A percentile compares a stretch with the other conserved stretches of the same genome.
These are phyloP conservation scores for Scenedesmus sp. DNA, from an alignment of 163 green algal genomes.

Conservation along the genomic window DNA sequence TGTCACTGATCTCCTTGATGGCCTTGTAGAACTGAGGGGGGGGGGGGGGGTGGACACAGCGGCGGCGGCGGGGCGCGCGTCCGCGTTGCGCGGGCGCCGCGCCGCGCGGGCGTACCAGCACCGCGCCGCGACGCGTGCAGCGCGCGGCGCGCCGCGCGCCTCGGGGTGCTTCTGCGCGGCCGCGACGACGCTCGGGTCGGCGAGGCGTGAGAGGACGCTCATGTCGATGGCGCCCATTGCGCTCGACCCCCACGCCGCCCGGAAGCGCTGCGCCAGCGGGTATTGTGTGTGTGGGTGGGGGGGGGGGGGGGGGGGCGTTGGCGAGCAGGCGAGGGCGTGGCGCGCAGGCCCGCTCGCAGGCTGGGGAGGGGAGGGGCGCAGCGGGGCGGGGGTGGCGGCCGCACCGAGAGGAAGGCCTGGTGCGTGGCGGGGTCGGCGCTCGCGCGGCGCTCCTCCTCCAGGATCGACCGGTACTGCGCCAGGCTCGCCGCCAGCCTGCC, in stretches of 20 bases:
- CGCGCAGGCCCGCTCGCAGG: no score
- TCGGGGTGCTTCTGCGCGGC: constrained; percentile 53
- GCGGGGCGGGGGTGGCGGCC: no score
- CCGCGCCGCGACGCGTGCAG: no score
- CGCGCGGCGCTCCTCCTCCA: constrained; percentile 50
- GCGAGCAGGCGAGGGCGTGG: no score
- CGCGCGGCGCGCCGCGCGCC: constrained; percentile 18
- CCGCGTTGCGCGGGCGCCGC: no score
- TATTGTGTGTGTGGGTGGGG: no score
- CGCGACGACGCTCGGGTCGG: constrained; percentile 46
- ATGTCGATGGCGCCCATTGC: constrained; percentile 55
- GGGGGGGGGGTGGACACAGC: background rate
- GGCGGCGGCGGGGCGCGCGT: background rate
- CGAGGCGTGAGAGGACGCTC: constrained; percentile 37
- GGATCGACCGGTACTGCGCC: constrained; percentile 46
- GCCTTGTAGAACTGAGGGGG: constrained; percentile 52
- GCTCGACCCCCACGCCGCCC: constrained; percentile 44
- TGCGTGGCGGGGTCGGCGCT: constrained; percentile 52
- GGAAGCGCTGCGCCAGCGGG: constrained; percentile 47
- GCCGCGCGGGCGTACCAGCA: no score
- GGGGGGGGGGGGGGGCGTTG: no score
- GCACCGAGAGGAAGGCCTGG: constrained; percentile 33
- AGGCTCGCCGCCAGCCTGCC: constrained; percentile 48
- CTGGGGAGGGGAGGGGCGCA: no score
- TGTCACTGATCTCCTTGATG: constrained; percentile 57